Evolutionary conservation across 2,329 filamentous ascomycete species (phyloP).

Genomic region (Colletotrichum sp.): DNA sequence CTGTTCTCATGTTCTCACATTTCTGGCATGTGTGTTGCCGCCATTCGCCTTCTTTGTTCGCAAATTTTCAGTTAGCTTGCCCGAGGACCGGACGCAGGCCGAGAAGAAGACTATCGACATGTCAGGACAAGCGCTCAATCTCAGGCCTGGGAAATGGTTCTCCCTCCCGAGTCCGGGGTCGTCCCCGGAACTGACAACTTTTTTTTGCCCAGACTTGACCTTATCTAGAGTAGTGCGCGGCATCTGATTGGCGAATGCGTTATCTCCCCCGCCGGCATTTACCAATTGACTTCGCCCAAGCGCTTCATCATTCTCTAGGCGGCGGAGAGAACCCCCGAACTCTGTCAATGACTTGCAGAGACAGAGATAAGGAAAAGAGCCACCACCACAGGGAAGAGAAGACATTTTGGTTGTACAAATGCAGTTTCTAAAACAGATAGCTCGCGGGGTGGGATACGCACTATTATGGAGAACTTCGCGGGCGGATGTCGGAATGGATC

Average conservation of each 20-base stretch:
- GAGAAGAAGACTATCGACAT: not conserved
- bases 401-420: slow-evolving; percentile 7
- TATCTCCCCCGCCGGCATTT: slow-evolving; percentile 19
- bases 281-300: slow-evolving; percentile 11
- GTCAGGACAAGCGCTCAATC: not conserved
- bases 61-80: not conserved
- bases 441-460: not conserved
- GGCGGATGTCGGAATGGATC: slow-evolving; percentile 8
- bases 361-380: not conserved
- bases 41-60: not conserved
- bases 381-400: not conserved
- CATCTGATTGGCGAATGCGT: not conserved
- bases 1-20: not conserved
- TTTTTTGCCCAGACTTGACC: not conserved
- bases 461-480: not conserved
- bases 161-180: slow-evolving; percentile 14
- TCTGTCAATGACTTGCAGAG: not conserved
- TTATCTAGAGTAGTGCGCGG: not conserved
- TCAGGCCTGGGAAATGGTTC: not conserved
- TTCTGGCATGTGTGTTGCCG: not conserved
- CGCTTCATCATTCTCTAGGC: not conserved
- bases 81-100: slow-evolving; percentile 1
- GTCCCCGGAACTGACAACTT: not conserved
- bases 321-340: not conserved
- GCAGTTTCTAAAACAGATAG: slow-evolving; percentile 16